A percentile compares a stretch with the other conserved stretches of the same genome.
Evolutionary conservation across 1,284 basidiomycete genomes (phyloP).

Genomic region (Apiotrichum gracile): DNA sequence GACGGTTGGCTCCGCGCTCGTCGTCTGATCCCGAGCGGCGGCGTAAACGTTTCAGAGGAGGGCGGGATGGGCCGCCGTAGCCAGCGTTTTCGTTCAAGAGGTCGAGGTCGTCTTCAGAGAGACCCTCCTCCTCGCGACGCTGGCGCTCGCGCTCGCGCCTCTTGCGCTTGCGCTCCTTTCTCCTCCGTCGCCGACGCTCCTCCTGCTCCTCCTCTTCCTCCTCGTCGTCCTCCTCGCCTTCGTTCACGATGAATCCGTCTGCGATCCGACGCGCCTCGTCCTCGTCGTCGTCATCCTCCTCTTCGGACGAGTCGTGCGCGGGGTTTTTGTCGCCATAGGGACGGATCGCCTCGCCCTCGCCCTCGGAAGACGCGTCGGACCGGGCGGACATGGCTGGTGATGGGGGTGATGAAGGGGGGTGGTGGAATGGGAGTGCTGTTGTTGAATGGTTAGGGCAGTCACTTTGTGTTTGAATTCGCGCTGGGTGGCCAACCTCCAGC

Average conservation of each 20-base stretch:
- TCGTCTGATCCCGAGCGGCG: constrained; percentile 47
- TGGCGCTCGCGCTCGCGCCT: constrained; percentile 29
- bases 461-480: too few species aligned
- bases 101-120: constrained; percentile 72
- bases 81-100: constrained; percentile 94
- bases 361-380: constrained; percentile 39
- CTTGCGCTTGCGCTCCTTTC: constrained; percentile 34
- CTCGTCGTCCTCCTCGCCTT: constrained; percentile 45
- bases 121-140: constrained; percentile 12
- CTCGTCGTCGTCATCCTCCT: constrained; percentile 46
- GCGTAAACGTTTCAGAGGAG: constrained; percentile 35
- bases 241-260: constrained; percentile 47
- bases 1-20: constrained; percentile 39
- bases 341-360: constrained; percentile 46
- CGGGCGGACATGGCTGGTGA: constrained; percentile 32
- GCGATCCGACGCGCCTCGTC: constrained; percentile 44
- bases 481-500: too few species aligned
- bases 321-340: constrained; percentile 38
- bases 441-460: background rate
- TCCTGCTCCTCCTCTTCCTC: constrained; percentile 27
- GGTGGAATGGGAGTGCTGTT: background rate
- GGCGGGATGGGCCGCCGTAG: constrained; percentile 46
- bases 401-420: background rate
- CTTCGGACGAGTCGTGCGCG: constrained; percentile 46
- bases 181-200: constrained; percentile 25